Evolutionary conservation across 208 protist species (phyloP).

Genomic region (Porcisia hertigi): DNA sequence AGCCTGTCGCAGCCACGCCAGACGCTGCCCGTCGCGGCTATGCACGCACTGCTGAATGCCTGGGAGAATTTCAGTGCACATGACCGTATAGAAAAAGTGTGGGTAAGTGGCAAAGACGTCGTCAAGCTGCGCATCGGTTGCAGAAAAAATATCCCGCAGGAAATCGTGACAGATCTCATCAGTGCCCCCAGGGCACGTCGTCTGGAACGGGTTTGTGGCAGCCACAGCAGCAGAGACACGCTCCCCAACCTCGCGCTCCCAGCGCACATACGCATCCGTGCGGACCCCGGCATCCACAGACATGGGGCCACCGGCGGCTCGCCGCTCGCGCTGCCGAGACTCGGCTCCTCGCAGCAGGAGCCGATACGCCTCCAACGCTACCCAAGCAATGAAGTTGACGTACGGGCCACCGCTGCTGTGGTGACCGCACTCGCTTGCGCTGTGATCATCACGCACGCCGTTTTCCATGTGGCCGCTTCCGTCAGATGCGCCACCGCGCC

Average conservation of each 20-base stretch:
- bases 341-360: conserved; percentile 35
- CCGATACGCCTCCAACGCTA: conserved; percentile 45
- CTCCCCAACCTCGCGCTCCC: conserved; percentile 12
- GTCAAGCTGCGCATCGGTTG: not conserved
- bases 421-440: not conserved
- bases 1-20: conserved; percentile 8
- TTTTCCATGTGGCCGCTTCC: not conserved
- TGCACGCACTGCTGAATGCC: not conserved
- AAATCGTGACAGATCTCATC: not conserved
- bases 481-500: not conserved
- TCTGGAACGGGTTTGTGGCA: not conserved
- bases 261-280: conserved; percentile 9
- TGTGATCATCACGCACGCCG: not conserved
- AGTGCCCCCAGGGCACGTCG: not conserved
- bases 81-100: conserved; percentile 22
- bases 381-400: conserved; percentile 62
- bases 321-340: conserved; percentile 8
- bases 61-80: conserved; percentile 14
- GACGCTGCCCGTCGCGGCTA: not conserved
- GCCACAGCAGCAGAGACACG: conserved; percentile 3
- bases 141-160: not conserved
- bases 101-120: conserved; percentile 13
- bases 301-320: not conserved
- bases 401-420: conserved; percentile 18
- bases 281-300: conserved; percentile 9